Base-by-base conservation (phyloP, 2,329 filamentous ascomycete genomes). In the Stagonosporopsis vannaccii region DNA sequence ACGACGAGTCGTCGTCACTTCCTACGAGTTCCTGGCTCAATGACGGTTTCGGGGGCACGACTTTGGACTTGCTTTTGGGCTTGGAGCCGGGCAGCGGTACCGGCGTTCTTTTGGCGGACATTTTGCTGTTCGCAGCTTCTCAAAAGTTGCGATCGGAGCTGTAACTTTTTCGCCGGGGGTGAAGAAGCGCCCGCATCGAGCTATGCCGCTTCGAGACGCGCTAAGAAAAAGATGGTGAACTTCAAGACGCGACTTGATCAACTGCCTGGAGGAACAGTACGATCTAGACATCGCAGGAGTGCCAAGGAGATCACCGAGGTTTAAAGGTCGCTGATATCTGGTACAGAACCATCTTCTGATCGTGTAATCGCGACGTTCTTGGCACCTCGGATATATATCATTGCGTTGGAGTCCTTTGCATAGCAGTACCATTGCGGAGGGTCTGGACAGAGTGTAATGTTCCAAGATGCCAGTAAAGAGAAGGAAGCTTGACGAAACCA, bases 21-120 rank as follows among this genome's bases (percentile, higher is more conserved):
- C 60, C 62, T 12, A 78, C 56, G 17, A 72, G 66, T 65, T 78
- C 76, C 50, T 70, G 63, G 62, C 75, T 77, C 63, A 75, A 61
- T 46, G 57, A 53, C 35, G 61, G 33, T 62, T 70, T 72, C 40
- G 67, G 56, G 39, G 62, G 56, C 13, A 57, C 56, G 9, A 56
- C 40, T 30, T 61, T 61, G 3, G 59, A 33, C 55, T 72, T 70
- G 7, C 57, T 54, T 39, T 74, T 73, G 8, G 65, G 47, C 37
- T 65, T 72, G 22, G 66, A 60, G 45, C 65, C 66, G 17, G 74
- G 73, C 12, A 76, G 46, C 15, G 75, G 70, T 25, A 78, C 69
- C 19, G 61, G 63, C 9, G 73, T 75, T 61, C 65, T 69, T 52
- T 72, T 76, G 36, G 66, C 54, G 58, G 73, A 73, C 50, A 68